Conservation (phyloP, 2,329 filamentous ascomycete species). For the Purpureocillium takamizusanense region DNA sequence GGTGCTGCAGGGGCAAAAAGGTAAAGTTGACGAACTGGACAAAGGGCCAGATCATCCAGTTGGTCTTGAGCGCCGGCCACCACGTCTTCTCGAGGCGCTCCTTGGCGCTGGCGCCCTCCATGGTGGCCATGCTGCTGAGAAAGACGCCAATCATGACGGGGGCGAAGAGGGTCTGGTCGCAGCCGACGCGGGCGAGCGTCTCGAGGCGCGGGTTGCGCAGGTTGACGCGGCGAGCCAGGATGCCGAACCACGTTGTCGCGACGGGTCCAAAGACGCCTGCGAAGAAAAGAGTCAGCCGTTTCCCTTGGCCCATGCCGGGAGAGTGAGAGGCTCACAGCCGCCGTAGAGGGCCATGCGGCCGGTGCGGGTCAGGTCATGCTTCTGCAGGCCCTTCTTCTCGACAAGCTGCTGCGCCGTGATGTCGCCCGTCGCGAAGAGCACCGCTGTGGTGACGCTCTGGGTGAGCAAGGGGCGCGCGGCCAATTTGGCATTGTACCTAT, state of each 20-base stretch:
- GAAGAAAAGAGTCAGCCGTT: conserved; percentile 1
- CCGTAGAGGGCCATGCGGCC: conserved; percentile 75
- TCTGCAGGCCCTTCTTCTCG: conserved; percentile 67
- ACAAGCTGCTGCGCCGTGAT: conserved; percentile 84
- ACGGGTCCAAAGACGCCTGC: conserved; percentile 76
- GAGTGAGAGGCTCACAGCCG: conserved; percentile 43
- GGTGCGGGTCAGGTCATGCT: conserved; percentile 66
- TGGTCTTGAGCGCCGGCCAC: conserved; percentile 63
- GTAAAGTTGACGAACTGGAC: conserved; percentile 86
- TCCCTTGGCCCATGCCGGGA: not conserved
- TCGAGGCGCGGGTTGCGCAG: conserved; percentile 58
- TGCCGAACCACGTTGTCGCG: conserved; percentile 77
- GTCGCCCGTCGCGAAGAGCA: conserved; percentile 91
- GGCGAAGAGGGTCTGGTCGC: conserved; percentile 77
- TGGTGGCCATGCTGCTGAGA: conserved; percentile 72
- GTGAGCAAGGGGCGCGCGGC: conserved; percentile 78
- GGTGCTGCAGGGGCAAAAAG: conserved; percentile 72
- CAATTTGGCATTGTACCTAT: conserved; percentile 79
- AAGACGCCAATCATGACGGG: conserved; percentile 77
- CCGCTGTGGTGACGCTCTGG: conserved; percentile 79
- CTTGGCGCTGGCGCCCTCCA: conserved; percentile 54
- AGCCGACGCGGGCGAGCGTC: conserved; percentile 66
- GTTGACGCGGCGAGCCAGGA: conserved; percentile 63
- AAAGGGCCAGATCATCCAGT: conserved; percentile 81
- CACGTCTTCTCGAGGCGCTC: conserved; percentile 69